These are phyloP conservation scores for Sclerotiophoma versabilis DNA, from an alignment of 2,329 filamentous ascomycete genomes.

Conservation along the genomic window DNA sequence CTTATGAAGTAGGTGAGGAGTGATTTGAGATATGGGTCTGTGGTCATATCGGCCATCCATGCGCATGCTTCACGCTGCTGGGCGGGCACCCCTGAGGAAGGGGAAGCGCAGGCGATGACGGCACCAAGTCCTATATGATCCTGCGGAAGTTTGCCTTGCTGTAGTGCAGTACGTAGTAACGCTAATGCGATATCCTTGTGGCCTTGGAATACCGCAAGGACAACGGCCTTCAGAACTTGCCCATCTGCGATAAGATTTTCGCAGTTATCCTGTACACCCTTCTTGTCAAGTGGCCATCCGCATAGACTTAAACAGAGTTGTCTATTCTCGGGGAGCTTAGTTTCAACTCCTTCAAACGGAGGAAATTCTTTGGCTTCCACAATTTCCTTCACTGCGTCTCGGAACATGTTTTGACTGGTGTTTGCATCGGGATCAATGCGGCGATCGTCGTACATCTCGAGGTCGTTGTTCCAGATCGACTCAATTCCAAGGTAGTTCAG, in stretches of 20 bases:
- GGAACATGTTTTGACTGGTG: constrained; percentile 64
- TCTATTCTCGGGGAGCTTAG: constrained; percentile 72
- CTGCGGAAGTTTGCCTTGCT: constrained; percentile 67
- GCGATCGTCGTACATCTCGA: constrained; percentile 60
- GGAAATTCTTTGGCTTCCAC: constrained; percentile 69
- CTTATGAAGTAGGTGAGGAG: constrained; percentile 80
- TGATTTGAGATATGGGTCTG: constrained; percentile 80
- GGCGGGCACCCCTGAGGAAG: constrained; percentile 54
- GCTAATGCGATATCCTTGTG: constrained; percentile 72
- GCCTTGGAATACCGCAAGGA: constrained; percentile 76
- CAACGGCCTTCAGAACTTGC: constrained; percentile 77
- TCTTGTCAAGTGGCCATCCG: constrained; percentile 69
- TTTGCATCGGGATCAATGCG: constrained; percentile 47
- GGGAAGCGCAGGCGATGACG: constrained; percentile 56
- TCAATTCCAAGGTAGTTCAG: constrained; percentile 78
- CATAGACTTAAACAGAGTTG: constrained; percentile 79
- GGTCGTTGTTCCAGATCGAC: constrained; percentile 73
- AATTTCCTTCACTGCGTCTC: constrained; percentile 64
- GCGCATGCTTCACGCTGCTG: constrained; percentile 68
- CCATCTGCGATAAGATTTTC: constrained; percentile 60
- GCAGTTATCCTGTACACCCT: constrained; percentile 58
- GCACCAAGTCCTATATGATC: constrained; percentile 58
- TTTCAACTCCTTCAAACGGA: constrained; percentile 68
- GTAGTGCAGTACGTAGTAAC: constrained; percentile 72
- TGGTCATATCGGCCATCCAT: constrained; percentile 69